Base-by-base conservation (phyloP, 129 eudicot species). In the Flaveria linearis region DNA sequence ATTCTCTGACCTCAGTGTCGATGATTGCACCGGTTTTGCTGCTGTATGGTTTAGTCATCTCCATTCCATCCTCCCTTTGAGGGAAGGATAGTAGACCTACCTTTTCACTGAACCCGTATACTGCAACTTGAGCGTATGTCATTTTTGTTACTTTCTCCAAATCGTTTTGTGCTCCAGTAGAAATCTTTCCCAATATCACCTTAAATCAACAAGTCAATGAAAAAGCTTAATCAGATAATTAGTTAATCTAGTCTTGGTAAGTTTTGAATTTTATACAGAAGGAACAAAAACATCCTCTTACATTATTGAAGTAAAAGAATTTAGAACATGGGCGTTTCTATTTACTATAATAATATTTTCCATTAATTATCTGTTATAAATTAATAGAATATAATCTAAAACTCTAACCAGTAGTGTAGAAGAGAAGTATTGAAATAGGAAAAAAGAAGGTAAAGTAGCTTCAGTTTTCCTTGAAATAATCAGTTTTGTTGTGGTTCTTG, bases 111-210 rank as follows among this genome's bases (percentile, higher is more conserved):
- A 94, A 94, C 52, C 97, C 98, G 57, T 93, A 93, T 17, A 90
- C 82, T 1, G 98, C 98, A 12, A 93, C 98, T 84, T 93, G 98
- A 15, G 97, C 98, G 33, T 93, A 93, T 10, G 98, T 93, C 96
- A 93, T 88, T 65, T 90, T 93, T 17, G 98, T 93, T 58, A 93
- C 98, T 69, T 94, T 94, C 76, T 94, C 96, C 62, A 94, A 76
- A 81, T 91, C 97, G 20, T 94, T 91, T 71, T 94, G 98, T 1
- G 98, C 98, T 74, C 98, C 98, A 0, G 98, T 93, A 55, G 98
- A 93, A 33, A 93, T 93, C 79, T 79, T 93, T 50, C 98, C 98
- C 10, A 93, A 16, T 46, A 93, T 71, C 57, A 93, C 97, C 98
- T 93, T 73, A 33, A 68, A 14, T 62, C 61, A 69, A 36, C 11